Evolutionary conservation across 352 stramenopile genomes (phyloP).

Genomic region (Pythium brassicae): DNA sequence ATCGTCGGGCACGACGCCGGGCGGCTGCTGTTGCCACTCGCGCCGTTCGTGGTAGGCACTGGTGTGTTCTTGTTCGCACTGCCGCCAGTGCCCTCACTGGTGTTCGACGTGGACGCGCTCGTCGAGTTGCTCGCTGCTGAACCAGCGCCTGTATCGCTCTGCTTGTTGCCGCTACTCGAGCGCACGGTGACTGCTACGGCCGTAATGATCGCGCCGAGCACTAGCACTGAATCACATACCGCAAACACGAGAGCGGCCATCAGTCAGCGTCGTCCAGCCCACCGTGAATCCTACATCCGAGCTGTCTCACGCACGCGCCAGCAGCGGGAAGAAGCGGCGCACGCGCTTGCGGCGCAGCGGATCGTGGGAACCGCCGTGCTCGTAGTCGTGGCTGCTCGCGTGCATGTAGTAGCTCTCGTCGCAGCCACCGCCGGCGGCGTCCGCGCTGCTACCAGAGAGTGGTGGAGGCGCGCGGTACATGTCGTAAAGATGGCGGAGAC

Average conservation of each 20-base stretch:
- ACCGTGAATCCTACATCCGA: too few relatives aligned
- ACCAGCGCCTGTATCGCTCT: neutral
- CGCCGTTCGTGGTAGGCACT: neutral
- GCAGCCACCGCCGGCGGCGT: slow-evolving; percentile 1
- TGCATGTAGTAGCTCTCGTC: slow-evolving; percentile 21
- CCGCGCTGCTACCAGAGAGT: slow-evolving; percentile 1
- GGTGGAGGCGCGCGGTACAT: neutral
- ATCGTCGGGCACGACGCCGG: slow-evolving; percentile 24
- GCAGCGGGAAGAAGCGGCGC: slow-evolving; percentile 12
- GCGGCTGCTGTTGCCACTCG: neutral
- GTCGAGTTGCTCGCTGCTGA: neutral
- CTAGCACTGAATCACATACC: slow-evolving; percentile 19
- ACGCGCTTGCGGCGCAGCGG: slow-evolving; percentile 4
- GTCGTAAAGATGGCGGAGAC: too few relatives aligned
- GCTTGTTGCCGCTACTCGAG: slow-evolving; percentile 16
- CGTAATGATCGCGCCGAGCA: slow-evolving; percentile 30
- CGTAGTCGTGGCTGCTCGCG: slow-evolving; percentile 13
- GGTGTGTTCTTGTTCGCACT: neutral
- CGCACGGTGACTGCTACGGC: slow-evolving; percentile 31
- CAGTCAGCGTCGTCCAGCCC: neutral
- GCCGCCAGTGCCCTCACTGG: slow-evolving; percentile 9
- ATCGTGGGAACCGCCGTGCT: slow-evolving; percentile 9
- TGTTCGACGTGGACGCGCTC: slow-evolving; percentile 3
- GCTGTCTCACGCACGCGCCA: slow-evolving; percentile 11
- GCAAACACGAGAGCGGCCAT: neutral